A percentile compares a stretch with the other conserved stretches of the same genome.
These are phyloP conservation scores for Flagelloscypha sp. DNA, from an alignment of 768 basidiomycete species.

Conservation along the genomic window DNA sequence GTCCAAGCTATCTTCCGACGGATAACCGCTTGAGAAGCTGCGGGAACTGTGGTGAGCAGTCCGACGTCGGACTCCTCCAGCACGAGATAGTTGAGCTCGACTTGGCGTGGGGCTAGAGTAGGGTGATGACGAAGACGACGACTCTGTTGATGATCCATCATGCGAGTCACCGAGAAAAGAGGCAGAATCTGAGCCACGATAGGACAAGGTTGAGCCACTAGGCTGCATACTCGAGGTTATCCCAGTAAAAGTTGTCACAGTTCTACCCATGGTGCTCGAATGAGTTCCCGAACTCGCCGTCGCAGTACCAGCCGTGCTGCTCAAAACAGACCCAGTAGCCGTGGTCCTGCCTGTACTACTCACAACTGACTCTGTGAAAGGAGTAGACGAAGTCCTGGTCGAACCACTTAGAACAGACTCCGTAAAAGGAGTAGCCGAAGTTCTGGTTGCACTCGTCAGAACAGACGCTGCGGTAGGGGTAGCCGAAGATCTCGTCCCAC, in stretches of 20 bases:
- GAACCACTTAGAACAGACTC: conserved; percentile 22
- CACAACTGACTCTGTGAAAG: too few relatives aligned
- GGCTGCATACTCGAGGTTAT: conserved; percentile 33
- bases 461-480: conserved; percentile 18
- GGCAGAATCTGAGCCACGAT: conserved; percentile 41
- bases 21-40: conserved; percentile 33
- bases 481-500: conserved; percentile 19
- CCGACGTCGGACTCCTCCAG: conserved; percentile 49
- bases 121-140: conserved; percentile 9
- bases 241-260: conserved; percentile 2
- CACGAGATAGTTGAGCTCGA: conserved; percentile 42
- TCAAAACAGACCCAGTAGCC: conserved; percentile 28
- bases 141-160: conserved; percentile 15
- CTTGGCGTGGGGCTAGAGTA: conserved; percentile 36
- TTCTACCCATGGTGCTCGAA: too few relatives aligned
- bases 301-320: conserved; percentile 24
- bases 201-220: conserved; percentile 43
- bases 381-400: too few relatives aligned
- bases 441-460: conserved; percentile 15
- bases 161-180: conserved; percentile 54
- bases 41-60: conserved; percentile 32
- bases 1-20: conserved; percentile 32
- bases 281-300: conserved; percentile 1
- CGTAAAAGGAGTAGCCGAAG: too few relatives aligned
- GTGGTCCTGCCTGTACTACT: conserved; percentile 26